A percentile compares a stretch with the other conserved stretches of the same genome.
These are phyloP conservation scores for Oryza meridionalis DNA, from an alignment of 176 grass and related monocot genomes.

Conservation along the genomic window DNA sequence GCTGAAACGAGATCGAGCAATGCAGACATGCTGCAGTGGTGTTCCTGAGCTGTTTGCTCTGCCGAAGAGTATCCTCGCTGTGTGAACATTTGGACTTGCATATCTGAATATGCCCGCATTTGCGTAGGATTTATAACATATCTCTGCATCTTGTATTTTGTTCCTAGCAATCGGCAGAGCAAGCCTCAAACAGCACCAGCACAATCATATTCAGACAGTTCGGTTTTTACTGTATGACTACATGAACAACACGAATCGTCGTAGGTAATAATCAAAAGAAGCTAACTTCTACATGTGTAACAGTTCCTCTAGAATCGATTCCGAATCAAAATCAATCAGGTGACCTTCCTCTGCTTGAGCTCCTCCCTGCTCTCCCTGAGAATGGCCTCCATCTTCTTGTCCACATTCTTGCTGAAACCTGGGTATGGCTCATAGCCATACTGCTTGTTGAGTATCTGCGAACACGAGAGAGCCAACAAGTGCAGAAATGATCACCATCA, in stretches of 20 bases:
- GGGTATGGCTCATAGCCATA: conserved; percentile 88
- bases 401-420: conserved; percentile 79
- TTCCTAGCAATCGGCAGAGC: background rate
- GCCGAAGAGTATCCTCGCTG: too few species aligned
- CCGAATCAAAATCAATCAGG: conserved; percentile 4
- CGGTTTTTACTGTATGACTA: background rate
- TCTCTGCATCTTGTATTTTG: background rate
- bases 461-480: background rate
- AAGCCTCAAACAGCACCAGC: background rate
- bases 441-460: conserved; percentile 69
- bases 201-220: background rate
- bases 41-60: background rate
- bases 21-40: too few species aligned
- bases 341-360: conserved; percentile 56
- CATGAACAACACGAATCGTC: background rate
- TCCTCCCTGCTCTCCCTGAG: conserved; percentile 51
- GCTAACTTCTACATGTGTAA: background rate
- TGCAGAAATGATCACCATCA: background rate
- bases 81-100: background rate
- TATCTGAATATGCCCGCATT: background rate
- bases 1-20: too few species aligned
- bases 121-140: background rate
- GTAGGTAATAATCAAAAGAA: background rate
- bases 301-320: background rate
- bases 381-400: conserved; percentile 65